These are phyloP conservation scores for Geotrichum siamense DNA, from an alignment of 1,139 yeast genomes.

Conservation along the genomic window DNA sequence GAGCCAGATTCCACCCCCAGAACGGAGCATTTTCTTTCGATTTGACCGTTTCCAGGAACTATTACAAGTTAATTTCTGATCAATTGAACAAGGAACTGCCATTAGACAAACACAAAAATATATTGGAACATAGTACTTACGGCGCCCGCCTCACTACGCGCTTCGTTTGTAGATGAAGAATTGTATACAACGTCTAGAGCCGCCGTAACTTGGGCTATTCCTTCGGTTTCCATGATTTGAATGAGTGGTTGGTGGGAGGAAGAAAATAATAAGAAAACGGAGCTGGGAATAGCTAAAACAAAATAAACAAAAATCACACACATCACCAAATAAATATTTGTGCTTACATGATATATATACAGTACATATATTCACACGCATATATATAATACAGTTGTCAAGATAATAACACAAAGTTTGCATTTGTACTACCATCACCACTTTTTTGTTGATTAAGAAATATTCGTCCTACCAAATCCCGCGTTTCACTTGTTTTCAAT, in stretches of 20 bases:
- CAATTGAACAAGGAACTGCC: background rate
- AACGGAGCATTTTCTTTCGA: conserved; percentile 74
- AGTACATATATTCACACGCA: too few relatives aligned
- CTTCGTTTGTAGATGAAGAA: conserved; percentile 55
- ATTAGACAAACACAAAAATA: background rate
- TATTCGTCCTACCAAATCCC: too few relatives aligned
- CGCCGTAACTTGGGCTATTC: conserved; percentile 43
- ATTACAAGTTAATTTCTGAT: conserved; percentile 25
- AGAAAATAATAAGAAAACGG: background rate
- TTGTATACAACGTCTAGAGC: conserved; percentile 78
- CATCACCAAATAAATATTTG: too few relatives aligned
- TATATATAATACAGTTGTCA: too few relatives aligned
- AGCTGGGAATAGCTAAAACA: too few relatives aligned
- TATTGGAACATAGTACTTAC: conserved; percentile 19
- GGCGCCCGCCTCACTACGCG: conserved; percentile 36
- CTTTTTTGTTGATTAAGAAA: too few relatives aligned
- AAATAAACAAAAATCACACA: too few relatives aligned
- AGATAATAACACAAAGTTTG: too few relatives aligned
- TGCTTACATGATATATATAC: too few relatives aligned
- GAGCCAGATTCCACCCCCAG: conserved; percentile 88
- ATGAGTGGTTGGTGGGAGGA: conserved; percentile 3
- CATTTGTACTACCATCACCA: too few relatives aligned
- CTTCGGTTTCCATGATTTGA: conserved; percentile 27
- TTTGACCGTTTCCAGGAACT: conserved; percentile 69
- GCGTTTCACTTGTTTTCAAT: too few relatives aligned